A percentile compares a stretch with the other conserved stretches of the same genome.
Conservation (phyloP, 345 rosid species). For the Lagerstroemia speciosa region DNA sequence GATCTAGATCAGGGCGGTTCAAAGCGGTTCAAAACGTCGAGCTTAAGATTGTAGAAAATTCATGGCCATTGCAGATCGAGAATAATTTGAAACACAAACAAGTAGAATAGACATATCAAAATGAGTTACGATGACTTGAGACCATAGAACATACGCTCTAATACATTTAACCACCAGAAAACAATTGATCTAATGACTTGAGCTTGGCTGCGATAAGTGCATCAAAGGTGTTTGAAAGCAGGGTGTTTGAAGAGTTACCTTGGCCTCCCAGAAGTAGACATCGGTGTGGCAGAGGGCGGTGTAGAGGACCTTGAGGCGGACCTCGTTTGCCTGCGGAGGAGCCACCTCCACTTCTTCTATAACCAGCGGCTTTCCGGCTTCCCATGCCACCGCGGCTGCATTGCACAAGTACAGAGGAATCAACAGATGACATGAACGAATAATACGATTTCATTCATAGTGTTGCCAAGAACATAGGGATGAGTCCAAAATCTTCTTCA, state of each 20-base stretch:
- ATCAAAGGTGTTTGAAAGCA: neutral
- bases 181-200: neutral
- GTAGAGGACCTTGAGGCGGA: constrained; percentile 29
- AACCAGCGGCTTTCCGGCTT: constrained; percentile 47
- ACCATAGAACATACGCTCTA: too few relatives aligned
- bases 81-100: too few relatives aligned
- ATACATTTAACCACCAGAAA: too few relatives aligned
- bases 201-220: neutral
- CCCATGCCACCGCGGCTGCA: constrained; percentile 49
- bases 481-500: neutral
- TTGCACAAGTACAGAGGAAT: too few relatives aligned
- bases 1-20: too few relatives aligned
- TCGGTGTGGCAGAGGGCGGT: constrained; percentile 41
- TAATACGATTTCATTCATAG: neutral
- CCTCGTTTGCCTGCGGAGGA: constrained; percentile 39
- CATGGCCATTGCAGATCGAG: too few relatives aligned
- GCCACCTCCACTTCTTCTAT: constrained; percentile 48
- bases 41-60: too few relatives aligned
- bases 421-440: neutral
- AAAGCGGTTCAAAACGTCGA: too few relatives aligned
- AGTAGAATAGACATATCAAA: too few relatives aligned
- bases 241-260: constrained; percentile 12
- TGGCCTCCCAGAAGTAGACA: constrained; percentile 49
- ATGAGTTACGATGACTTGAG: too few relatives aligned
- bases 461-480: neutral